Percentiles rank a stretch among this genome's conserved stretches.
phyloP scores from a whole-genome alignment of 306 rosid genomes.

The Urtica urens region DNA sequence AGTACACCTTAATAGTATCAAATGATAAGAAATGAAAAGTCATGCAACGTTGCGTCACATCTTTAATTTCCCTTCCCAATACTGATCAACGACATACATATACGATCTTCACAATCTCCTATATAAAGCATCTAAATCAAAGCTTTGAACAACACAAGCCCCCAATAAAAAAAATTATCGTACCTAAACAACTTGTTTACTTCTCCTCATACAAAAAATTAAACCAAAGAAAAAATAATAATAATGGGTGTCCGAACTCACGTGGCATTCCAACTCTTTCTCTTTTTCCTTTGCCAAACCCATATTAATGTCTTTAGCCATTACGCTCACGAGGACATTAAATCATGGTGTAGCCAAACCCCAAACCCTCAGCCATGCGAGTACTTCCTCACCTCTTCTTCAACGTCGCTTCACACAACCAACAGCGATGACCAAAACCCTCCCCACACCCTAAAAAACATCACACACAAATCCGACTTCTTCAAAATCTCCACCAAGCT shows the following conservation, averaged over 20 bases:
- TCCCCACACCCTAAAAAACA: constrained; percentile 13
- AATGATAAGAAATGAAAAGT: neutral
- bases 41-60: neutral
- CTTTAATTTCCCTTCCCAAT: neutral
- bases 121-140: constrained; percentile 9
- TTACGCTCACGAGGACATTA: constrained; percentile 25
- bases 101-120: neutral
- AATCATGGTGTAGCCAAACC: constrained; percentile 72
- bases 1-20: too few species aligned
- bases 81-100: too few species aligned
- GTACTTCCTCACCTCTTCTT: constrained; percentile 34
- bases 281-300: constrained; percentile 16
- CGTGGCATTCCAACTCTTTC: constrained; percentile 1
- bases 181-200: neutral
- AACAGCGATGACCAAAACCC: too few species aligned
- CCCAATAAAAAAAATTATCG: neutral
- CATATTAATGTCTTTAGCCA: constrained; percentile 11
- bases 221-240: too few species aligned
- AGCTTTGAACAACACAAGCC: constrained; percentile 6
- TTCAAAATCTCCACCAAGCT: constrained; percentile 33
- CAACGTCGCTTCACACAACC: too few species aligned
- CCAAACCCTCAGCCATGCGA: constrained; percentile 70
- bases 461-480: constrained; percentile 49
- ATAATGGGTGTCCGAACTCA: constrained; percentile 1
- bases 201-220: too few species aligned